Base-by-base conservation (phyloP, 106 monocot genomes). In the Acorus calamus region DNA sequence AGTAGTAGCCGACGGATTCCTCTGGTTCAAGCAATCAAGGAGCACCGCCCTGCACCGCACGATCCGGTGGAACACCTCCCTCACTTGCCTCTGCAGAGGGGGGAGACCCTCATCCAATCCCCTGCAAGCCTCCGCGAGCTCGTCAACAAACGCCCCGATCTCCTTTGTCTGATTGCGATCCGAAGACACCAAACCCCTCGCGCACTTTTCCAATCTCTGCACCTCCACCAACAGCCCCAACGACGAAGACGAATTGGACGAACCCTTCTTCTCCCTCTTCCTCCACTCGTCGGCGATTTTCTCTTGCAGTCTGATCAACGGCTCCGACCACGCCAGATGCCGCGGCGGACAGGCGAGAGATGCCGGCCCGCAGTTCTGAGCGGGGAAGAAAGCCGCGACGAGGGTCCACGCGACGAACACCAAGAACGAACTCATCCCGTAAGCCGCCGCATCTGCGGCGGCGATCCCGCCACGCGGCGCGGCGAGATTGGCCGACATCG, bases 361-460 rank as follows among this genome's bases (percentile, higher is more conserved):
- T 47, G 3, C 44, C 43, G 10, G 11, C 70, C 11, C 42, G 10
- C 8, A 1, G 28, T 67, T 54, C 46, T 10, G 45, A 28, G 45
- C 28, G 4, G 81, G 74, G 50, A 93, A 78, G 1, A 28, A 28
- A 28, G 88, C 78, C 7, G 75, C 60, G 0, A 75, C 80, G 4
- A 94, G 77, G 11, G 65, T 71, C 83, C 82, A 88, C 86, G 81
- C 79, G 46, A 65, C 47, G 41, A 89, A 81, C 3, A 71, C 72
- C 8, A 86, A 71, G 8, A 86, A 47, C 2, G 79, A 61, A 55
- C 74, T 89, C 83, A 94, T 86, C 10, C 83, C 81, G 77, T 81
- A 67, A 4, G 81, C 62, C 0, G 93, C 69, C 7, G 76, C 81
- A 3, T 84, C 47, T 6, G 73, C 72, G 4, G 58, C n/a, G 3